These are phyloP conservation scores for Oryza nivara DNA, from an alignment of 176 grass and related monocot genomes.

Conservation along the genomic window DNA sequence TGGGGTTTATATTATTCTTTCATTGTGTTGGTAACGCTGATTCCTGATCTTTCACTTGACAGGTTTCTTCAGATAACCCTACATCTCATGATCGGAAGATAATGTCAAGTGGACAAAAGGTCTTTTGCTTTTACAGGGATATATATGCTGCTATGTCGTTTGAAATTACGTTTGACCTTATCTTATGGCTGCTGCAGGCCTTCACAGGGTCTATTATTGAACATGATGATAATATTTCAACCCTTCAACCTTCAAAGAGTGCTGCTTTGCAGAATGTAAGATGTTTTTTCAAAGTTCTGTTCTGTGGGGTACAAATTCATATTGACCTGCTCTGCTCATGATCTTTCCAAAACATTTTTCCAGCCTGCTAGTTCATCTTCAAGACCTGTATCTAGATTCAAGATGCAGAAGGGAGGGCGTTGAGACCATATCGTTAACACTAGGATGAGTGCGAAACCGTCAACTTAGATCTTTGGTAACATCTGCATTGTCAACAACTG, in stretches of 20 bases:
- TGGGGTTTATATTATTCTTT: slow-evolving; percentile 14
- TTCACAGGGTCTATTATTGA: slow-evolving; percentile 88
- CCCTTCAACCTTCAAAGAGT: slow-evolving; percentile 46
- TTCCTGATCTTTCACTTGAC: slow-evolving; percentile 16
- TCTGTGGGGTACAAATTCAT: not conserved
- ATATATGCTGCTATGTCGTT: slow-evolving; percentile 10
- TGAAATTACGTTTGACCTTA: slow-evolving; percentile 17
- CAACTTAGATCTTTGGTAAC: not conserved
- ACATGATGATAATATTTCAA: slow-evolving; percentile 53
- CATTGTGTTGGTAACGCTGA: not conserved
- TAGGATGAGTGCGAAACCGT: not conserved
- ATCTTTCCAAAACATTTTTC: slow-evolving; percentile 35
- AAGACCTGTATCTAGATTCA: slow-evolving; percentile 91
- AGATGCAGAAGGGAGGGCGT: slow-evolving; percentile 71
- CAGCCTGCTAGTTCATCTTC: slow-evolving; percentile 67
- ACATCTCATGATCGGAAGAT: slow-evolving; percentile 33
- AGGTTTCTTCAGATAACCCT: slow-evolving; percentile 47
- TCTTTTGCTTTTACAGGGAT: slow-evolving; percentile 29
- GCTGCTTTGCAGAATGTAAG: slow-evolving; percentile 49
- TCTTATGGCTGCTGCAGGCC: slow-evolving; percentile 43
- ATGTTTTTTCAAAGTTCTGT: not conserved
- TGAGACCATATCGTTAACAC: slow-evolving; percentile 38
- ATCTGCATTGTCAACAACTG: not conserved
- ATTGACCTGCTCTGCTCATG: slow-evolving; percentile 1
- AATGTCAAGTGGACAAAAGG: slow-evolving; percentile 55